Evolutionary conservation across 148 eudicot species (phyloP).

Genomic region (Rhododendron molle): DNA sequence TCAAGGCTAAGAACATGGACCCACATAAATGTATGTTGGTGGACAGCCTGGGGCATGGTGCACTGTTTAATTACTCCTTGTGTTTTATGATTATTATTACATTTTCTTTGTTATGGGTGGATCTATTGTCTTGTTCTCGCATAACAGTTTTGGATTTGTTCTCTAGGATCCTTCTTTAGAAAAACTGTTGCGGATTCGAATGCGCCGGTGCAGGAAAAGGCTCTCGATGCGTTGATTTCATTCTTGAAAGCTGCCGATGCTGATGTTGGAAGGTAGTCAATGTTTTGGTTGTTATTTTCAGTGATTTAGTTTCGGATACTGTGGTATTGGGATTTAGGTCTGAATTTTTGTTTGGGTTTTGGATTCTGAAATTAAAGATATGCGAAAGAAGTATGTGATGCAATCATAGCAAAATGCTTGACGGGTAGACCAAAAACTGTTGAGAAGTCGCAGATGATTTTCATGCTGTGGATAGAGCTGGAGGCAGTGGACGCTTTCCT

Average conservation of each 20-base stretch:
- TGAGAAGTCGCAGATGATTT: constrained; percentile 83
- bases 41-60: neutral
- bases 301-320: neutral
- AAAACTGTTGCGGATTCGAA: constrained; percentile 88
- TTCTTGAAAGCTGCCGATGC: constrained; percentile 87
- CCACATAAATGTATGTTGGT: neutral
- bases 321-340: neutral
- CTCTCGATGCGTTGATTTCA: constrained; percentile 84
- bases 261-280: constrained; percentile 70
- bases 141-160: constrained; percentile 5
- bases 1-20: neutral
- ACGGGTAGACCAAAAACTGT: constrained; percentile 97
- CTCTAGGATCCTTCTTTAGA: constrained; percentile 66
- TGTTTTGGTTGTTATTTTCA: neutral
- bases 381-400: constrained; percentile 92
- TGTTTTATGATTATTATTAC: neutral
- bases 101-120: neutral
- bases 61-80: neutral
- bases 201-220: constrained; percentile 98
- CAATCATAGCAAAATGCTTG: constrained; percentile 79
- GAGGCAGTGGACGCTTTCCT: constrained; percentile 89
- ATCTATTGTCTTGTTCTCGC: neutral
- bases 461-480: constrained; percentile 95
- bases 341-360: neutral
- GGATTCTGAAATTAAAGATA: constrained; percentile 41